These are phyloP conservation scores for Leccinum variicolor DNA, from an alignment of 768 basidiomycete species.

Conservation along the genomic window DNA sequence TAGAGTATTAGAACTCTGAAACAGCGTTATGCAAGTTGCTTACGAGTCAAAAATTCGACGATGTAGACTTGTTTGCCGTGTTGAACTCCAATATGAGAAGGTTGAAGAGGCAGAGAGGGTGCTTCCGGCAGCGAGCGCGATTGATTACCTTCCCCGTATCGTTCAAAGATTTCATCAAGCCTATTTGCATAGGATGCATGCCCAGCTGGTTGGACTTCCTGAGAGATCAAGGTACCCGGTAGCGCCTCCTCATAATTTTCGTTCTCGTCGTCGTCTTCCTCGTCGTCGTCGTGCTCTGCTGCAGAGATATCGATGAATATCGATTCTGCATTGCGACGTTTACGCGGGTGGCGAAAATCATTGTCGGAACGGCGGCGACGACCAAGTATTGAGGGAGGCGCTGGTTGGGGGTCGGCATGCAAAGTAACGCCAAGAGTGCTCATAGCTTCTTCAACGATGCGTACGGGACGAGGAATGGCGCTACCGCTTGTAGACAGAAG, in stretches of 20 bases:
- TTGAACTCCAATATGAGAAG: neutral
- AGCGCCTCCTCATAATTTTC: neutral
- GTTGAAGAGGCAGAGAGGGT: neutral
- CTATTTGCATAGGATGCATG: neutral
- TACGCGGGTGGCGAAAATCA: neutral
- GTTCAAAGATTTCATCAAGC: neutral
- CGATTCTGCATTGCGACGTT: neutral
- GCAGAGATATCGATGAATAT: neutral
- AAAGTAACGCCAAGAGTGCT: neutral
- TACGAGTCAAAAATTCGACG: neutral
- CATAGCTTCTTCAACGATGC: neutral
- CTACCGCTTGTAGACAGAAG: neutral
- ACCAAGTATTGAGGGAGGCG: neutral
- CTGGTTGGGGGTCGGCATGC: neutral
- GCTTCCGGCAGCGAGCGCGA: neutral
- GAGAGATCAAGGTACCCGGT: neutral
- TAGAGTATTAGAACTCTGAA: neutral
- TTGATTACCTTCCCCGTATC: neutral
- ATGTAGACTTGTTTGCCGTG: neutral
- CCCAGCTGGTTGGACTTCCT: neutral
- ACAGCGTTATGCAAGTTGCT: neutral
- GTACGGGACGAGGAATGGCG: neutral
- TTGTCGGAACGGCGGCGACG: neutral
- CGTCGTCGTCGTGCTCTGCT: neutral
- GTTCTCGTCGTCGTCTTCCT: neutral